Evolutionary conservation across 1,284 basidiomycete species (phyloP).

Genomic region (Leccinum solheimii): DNA sequence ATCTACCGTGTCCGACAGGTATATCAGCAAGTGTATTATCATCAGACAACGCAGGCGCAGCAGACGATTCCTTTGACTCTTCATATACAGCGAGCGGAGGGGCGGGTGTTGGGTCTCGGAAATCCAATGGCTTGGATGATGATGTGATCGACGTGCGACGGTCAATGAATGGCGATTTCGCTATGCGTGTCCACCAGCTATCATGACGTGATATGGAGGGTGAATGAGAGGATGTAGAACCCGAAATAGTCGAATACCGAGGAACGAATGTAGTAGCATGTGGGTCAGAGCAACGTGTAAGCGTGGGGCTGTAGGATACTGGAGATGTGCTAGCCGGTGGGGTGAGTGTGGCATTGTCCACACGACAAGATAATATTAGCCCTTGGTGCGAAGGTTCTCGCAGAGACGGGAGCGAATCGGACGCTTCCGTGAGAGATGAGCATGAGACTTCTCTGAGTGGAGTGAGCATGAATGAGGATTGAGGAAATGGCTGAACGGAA

Average conservation of each 20-base stretch:
- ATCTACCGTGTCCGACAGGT: conserved; percentile 42
- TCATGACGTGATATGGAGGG: conserved; percentile 41
- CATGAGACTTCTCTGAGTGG: conserved; percentile 32
- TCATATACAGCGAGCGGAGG: conserved; percentile 60
- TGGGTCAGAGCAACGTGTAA: conserved; percentile 17
- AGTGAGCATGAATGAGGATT: conserved; percentile 31
- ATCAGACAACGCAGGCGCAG: conserved; percentile 29
- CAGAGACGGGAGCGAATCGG: conserved; percentile 28
- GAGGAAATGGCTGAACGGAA: conserved; percentile 26
- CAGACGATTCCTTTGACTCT: conserved; percentile 45
- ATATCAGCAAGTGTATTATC: conserved; percentile 11
- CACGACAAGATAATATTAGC: conserved; percentile 30
- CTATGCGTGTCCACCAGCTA: conserved; percentile 49
- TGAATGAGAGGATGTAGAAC: conserved; percentile 34
- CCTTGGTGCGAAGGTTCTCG: conserved; percentile 27
- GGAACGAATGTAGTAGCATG: conserved; percentile 4
- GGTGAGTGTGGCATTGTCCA: conserved; percentile 14
- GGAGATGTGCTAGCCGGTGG: conserved; percentile 9
- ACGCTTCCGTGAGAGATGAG: conserved; percentile 24
- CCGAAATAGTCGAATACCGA: conserved; percentile 17
- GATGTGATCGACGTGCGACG: conserved; percentile 39
- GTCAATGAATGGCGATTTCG: conserved; percentile 44
- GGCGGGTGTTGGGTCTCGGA: conserved; percentile 72
- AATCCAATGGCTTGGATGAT: conserved; percentile 55
- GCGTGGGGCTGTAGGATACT: conserved; percentile 15